A percentile compares a stretch with the other conserved stretches of the same genome.
Conservation (phyloP, 75 land plant genomes). For the Larix kaempferi region DNA sequence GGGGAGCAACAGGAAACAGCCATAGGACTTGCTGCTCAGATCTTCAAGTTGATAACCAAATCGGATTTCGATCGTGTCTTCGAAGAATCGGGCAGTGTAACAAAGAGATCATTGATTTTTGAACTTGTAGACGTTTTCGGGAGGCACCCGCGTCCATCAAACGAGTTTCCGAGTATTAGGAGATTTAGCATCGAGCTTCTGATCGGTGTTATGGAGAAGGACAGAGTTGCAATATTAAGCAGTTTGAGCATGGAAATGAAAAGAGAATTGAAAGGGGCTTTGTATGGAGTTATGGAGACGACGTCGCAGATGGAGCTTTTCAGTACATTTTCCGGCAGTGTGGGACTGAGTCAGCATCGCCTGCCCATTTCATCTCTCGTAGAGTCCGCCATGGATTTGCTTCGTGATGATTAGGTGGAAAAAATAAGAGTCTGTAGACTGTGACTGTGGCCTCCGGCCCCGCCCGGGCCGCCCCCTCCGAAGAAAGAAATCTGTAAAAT, state of each 20-base stretch:
- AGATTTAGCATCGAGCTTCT: not conserved
- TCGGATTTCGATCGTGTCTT: constrained; percentile 20
- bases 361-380: constrained; percentile 12
- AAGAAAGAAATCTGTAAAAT: too few species aligned
- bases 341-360: constrained; percentile 48
- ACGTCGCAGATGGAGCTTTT: constrained; percentile 3
- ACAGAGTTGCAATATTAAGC: too few species aligned
- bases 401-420: too few species aligned
- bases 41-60: too few species aligned
- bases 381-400: too few species aligned
- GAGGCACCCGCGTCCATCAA: not conserved
- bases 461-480: too few species aligned
- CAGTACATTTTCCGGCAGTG: constrained; percentile 26
- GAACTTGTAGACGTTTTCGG: not conserved
- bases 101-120: constrained; percentile 12
- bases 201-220: not conserved
- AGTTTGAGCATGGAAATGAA: too few species aligned
- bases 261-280: not conserved
- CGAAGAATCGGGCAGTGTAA: constrained; percentile 17
- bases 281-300: not conserved
- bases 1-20: not conserved
- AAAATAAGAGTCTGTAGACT: too few species aligned
- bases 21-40: constrained; percentile 31
- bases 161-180: not conserved
- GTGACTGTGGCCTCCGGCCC: too few species aligned